Percentiles rank a stretch among this genome's conserved stretches.
Evolutionary conservation across 2,329 filamentous ascomycete species (phyloP).

Genomic region (Macrophomina pseudophaseolina): DNA sequence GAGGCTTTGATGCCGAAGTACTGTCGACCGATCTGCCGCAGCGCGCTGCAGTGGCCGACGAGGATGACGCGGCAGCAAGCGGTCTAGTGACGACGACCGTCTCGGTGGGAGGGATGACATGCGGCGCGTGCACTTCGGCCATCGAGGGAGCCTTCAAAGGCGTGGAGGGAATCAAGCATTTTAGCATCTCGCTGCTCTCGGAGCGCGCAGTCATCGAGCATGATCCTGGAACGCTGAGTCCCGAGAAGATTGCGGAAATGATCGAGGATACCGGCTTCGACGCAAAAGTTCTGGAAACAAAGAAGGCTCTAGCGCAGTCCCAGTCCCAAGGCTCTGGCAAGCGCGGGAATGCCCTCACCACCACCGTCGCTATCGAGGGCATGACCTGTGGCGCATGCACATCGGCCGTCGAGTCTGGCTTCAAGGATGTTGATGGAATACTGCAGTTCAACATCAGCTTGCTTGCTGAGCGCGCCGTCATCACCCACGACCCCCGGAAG

Average conservation of each 20-base stretch:
- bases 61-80: constrained; percentile 40
- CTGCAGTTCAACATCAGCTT: constrained; percentile 93
- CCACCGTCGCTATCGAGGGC: constrained; percentile 87
- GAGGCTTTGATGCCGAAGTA: constrained; percentile 90
- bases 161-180: constrained; percentile 72
- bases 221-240: constrained; percentile 61
- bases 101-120: constrained; percentile 87
- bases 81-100: constrained; percentile 68
- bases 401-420: constrained; percentile 83
- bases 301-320: constrained; percentile 45
- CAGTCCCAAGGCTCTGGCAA: constrained; percentile 43
- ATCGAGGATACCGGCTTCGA: constrained; percentile 78
- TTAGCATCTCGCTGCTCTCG: constrained; percentile 82
- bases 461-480: constrained; percentile 86
- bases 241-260: constrained; percentile 61
- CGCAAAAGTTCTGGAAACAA: constrained; percentile 76
- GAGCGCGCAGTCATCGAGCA: constrained; percentile 87
- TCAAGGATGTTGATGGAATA: constrained; percentile 77
- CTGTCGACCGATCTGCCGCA: constrained; percentile 77
- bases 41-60: constrained; percentile 50
- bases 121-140: constrained; percentile 85
- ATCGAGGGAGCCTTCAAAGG: constrained; percentile 81
- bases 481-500: constrained; percentile 77
- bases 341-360: constrained; percentile 63
- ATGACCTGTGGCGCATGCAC: constrained; percentile 99